Evolutionary conservation across 495 filamentous ascomycete species (phyloP), one percentile per base, ranked within the genome.

Genomic region (Penicillium crystallinum): DNA sequence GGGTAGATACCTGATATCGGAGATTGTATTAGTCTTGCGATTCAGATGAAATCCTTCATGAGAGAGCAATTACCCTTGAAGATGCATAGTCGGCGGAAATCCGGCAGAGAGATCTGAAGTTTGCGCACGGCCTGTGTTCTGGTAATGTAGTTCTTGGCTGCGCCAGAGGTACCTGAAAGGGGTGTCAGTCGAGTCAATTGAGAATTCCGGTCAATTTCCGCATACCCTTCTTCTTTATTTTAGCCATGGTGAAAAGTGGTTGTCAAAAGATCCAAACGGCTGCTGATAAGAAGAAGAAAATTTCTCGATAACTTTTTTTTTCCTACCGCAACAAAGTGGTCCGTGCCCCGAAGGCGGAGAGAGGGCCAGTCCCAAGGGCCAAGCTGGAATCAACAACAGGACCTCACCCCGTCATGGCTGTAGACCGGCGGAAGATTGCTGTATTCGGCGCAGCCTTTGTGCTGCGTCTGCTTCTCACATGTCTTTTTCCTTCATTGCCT

Each of bases 101-200:
- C 95, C 34, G 90, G 90, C 46, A 98, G 81, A 57, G 90, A 95
- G 67, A 97, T 88, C 73, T 98, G 93, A 55, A 98, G 86, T 77
- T 97, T 97, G 59, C 91, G 88, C 55, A 97, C 90, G 14, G 95
- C 93, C 70, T 95, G 90, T 3, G 91, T 96, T 70, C 93, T 82
- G 40, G 92, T 97, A 57, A 97, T 92, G 78, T 91, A 98, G 81
- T 97, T 97, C 76, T 92, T 97, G 77, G 93, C 91, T 72, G 87
- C 82, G 73, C 93, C 93, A 65, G 90, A 81, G 63, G 86, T 87
- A 62, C 93, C 86, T 89, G 49, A 19, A 25, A 29, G 6, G 14
- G 54, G 18, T 46, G 35, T 69, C 48, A 71, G 66, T 21, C 52
- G 14, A 37, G 36, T 25, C 27, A 53, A 57, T 38, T 34, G 25